Evolutionary conservation across 1,284 basidiomycete genomes (phyloP).

Genomic region (Fomitopsis palustris): DNA sequence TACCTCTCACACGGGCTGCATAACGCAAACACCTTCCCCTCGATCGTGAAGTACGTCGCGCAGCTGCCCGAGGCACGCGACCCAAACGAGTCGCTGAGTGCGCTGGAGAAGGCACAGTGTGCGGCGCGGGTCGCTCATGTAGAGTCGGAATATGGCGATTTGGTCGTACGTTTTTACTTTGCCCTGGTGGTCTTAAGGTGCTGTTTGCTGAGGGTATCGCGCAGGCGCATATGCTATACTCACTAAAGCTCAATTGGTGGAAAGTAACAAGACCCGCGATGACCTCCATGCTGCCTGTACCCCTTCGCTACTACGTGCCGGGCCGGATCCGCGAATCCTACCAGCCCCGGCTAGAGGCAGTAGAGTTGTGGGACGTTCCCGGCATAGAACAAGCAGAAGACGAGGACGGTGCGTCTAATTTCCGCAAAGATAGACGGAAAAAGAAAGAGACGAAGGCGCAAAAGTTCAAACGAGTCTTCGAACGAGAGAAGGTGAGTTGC

Average conservation of each 20-base stretch:
- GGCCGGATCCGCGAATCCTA: constrained; percentile 55
- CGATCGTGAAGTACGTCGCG: constrained; percentile 62
- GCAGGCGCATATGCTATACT: constrained; percentile 57
- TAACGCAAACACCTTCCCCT: constrained; percentile 46
- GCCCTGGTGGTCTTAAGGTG: constrained; percentile 5
- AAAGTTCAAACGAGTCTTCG: constrained; percentile 49
- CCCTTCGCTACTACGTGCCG: constrained; percentile 72
- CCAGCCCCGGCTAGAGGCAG: constrained; percentile 53
- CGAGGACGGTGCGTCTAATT: constrained; percentile 22
- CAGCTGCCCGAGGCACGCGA: constrained; percentile 38
- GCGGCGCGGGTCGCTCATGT: constrained; percentile 63
- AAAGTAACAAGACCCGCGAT: constrained; percentile 51
- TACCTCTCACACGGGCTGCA: constrained; percentile 58
- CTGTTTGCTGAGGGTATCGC: not conserved
- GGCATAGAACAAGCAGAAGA: constrained; percentile 43
- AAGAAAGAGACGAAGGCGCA: constrained; percentile 22
- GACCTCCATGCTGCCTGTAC: constrained; percentile 55
- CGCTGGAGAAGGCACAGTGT: constrained; percentile 46
- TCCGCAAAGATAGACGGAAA: constrained; percentile 31
- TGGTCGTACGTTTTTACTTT: constrained; percentile 50
- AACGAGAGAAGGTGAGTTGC: constrained; percentile 55
- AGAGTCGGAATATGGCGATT: constrained; percentile 62
- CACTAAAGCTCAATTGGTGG: constrained; percentile 59
- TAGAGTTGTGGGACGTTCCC: constrained; percentile 57
- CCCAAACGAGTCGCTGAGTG: constrained; percentile 44